Evolutionary conservation across 805 yeast species (phyloP).

Genomic region (Priceomyces medius): DNA sequence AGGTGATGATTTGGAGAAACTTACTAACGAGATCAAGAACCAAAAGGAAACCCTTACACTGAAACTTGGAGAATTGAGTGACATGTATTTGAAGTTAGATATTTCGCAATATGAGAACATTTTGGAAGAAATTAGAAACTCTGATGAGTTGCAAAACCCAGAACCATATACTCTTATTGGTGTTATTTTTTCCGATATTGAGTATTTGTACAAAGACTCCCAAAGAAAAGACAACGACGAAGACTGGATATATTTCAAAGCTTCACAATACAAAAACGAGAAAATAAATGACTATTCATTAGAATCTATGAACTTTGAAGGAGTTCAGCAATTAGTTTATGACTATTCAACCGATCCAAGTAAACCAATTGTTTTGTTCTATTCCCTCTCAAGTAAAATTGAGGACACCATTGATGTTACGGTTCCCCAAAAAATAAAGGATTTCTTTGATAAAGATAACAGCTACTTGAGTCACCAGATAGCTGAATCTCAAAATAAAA

Average conservation of each 20-base stretch:
- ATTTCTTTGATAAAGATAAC: constrained; percentile 20
- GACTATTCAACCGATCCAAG: constrained; percentile 13
- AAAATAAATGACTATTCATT: constrained; percentile 16
- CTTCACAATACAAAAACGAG: constrained; percentile 7
- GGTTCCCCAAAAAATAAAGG: constrained; percentile 11
- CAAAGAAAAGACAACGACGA: constrained; percentile 10
- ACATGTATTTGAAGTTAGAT: constrained; percentile 17
- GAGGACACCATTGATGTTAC: constrained; percentile 4
- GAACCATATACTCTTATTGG: constrained; percentile 27
- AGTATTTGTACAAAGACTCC: constrained; percentile 26
- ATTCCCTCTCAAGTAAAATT: constrained; percentile 15
- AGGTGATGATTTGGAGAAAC: constrained; percentile 14
- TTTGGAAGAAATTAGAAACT: constrained; percentile 12
- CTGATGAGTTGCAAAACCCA: constrained; percentile 11
- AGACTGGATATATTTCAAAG: constrained; percentile 23
- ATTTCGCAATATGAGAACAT: constrained; percentile 20
- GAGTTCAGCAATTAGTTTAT: constrained; percentile 15
- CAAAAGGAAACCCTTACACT: constrained; percentile 16
- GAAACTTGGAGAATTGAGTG: constrained; percentile 18
- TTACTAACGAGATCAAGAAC: constrained; percentile 19
- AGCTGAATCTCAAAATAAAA: not conserved
- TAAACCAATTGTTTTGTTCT: constrained; percentile 17
- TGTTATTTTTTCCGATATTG: constrained; percentile 28
- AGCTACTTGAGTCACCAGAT: not conserved
- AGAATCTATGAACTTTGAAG: constrained; percentile 20